phyloP scores from a whole-genome alignment of 768 basidiomycete genomes.

The Pleurotus ostreatus region DNA sequence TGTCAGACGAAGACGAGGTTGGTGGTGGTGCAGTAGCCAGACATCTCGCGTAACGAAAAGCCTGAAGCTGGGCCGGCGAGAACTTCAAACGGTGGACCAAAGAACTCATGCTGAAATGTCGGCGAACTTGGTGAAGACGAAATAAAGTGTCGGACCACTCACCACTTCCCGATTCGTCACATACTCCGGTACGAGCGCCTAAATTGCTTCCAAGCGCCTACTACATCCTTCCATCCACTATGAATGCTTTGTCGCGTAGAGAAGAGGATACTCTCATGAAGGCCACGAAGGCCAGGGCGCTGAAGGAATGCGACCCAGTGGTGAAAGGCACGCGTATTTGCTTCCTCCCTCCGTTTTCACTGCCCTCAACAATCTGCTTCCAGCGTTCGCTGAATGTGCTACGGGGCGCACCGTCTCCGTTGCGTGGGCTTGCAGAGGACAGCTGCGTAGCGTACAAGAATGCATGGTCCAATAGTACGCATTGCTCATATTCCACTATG shows the following conservation, averaged over 20 bases:
- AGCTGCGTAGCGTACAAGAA: conserved; percentile 65
- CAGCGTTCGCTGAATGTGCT: conserved; percentile 86
- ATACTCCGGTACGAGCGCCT: neutral
- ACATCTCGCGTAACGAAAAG: conserved; percentile 28
- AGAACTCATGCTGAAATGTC: neutral
- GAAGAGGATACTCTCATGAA: conserved; percentile 87
- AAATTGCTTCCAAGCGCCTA: neutral
- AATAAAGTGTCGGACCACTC: neutral
- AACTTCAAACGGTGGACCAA: neutral
- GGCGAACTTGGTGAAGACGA: neutral
- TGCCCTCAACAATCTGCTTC: neutral
- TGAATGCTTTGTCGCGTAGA: conserved; percentile 83
- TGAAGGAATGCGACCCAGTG: conserved; percentile 72
- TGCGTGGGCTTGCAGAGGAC: conserved; percentile 76
- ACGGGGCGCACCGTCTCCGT: conserved; percentile 78
- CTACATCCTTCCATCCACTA: conserved; percentile 21
- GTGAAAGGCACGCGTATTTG: conserved; percentile 55
- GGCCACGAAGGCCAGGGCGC: conserved; percentile 72
- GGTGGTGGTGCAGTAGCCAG: conserved; percentile 50
- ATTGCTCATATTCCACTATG: neutral
- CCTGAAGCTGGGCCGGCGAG: conserved; percentile 9
- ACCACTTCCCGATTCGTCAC: neutral
- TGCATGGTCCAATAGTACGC: conserved; percentile 82
- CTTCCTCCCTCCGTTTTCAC: neutral
- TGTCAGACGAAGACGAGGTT: conserved; percentile 26